These are phyloP conservation scores for Saccharomycopsis olivae DNA, from an alignment of 805 yeast genomes.

Conservation along the genomic window DNA sequence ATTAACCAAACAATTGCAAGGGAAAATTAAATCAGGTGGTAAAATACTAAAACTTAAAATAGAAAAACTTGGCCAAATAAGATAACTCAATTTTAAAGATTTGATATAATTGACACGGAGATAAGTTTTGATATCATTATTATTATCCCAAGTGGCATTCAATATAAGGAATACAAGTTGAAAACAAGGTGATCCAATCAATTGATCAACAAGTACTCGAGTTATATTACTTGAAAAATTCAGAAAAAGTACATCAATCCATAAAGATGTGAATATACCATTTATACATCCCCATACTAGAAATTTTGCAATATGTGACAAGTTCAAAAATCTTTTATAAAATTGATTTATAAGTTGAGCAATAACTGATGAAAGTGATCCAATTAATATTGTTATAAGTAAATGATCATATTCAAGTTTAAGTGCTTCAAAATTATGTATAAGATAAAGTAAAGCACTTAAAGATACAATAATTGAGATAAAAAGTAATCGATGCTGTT, in stretches of 20 bases:
- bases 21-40: conserved; percentile 42
- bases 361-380: conserved; percentile 13
- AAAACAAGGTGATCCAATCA: conserved; percentile 43
- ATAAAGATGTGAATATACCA: conserved; percentile 42
- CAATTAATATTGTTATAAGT: conserved; percentile 8
- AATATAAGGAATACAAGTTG: conserved; percentile 40
- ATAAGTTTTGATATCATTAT: conserved; percentile 23
- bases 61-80: conserved; percentile 53
- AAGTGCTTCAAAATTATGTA: conserved; percentile 11
- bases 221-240: conserved; percentile 27
- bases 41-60: conserved; percentile 37
- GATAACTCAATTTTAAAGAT: conserved; percentile 40
- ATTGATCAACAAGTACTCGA: conserved; percentile 42
- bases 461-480: not conserved
- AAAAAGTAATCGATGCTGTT: conserved; percentile 1
- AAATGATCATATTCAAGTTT: not conserved
- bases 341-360: conserved; percentile 18
- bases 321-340: conserved; percentile 8
- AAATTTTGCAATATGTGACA: conserved; percentile 31
- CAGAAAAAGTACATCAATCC: conserved; percentile 40
- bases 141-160: conserved; percentile 46
- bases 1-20: conserved; percentile 46
- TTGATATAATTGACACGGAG: conserved; percentile 32
- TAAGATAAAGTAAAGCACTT: not conserved
- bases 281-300: conserved; percentile 50